Percentiles rank a stretch among this genome's conserved stretches.
These are phyloP conservation scores for Calonectria henricotiae DNA, from an alignment of 2,329 filamentous ascomycete genomes.

Conservation along the genomic window DNA sequence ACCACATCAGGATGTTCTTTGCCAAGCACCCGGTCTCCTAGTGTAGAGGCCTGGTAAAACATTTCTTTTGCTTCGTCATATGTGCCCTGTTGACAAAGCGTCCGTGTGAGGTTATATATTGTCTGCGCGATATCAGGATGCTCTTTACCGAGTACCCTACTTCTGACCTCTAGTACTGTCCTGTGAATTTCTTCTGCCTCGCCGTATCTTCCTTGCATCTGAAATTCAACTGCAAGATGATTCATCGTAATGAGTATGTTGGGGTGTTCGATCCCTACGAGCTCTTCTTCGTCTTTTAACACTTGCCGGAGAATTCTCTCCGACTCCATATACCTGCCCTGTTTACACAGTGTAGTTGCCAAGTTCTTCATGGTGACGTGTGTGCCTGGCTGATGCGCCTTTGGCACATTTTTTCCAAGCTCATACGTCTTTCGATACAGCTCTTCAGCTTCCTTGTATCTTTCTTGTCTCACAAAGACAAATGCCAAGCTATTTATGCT, in stretches of 20 bases:
- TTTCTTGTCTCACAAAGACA: not conserved
- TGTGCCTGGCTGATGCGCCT: slow-evolving; percentile 4
- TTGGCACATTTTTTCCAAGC: not conserved
- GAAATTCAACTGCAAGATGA: not conserved
- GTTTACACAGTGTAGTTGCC: not conserved
- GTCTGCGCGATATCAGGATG: slow-evolving; percentile 4
- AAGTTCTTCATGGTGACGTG: not conserved
- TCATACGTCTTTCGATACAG: slow-evolving; percentile 1
- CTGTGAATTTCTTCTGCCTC: not conserved
- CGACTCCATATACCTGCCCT: slow-evolving; percentile 4
- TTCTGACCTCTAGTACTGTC: not conserved
- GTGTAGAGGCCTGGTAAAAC: not conserved
- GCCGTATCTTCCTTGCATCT: not conserved
- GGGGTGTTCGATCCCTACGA: not conserved
- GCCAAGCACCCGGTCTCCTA: not conserved
- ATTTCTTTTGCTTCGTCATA: not conserved
- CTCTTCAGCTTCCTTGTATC: slow-evolving; percentile 13
- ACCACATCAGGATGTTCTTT: not conserved
- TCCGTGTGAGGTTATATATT: not conserved
- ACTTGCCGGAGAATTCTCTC: not conserved
- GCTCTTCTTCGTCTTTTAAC: not conserved
- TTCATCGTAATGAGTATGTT: slow-evolving; percentile 8
- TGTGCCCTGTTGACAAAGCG: not conserved
- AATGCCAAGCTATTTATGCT: not conserved
- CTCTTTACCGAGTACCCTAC: not conserved